Conservation (phyloP, 805 yeast species). For the Hanseniaspora vineae region DNA sequence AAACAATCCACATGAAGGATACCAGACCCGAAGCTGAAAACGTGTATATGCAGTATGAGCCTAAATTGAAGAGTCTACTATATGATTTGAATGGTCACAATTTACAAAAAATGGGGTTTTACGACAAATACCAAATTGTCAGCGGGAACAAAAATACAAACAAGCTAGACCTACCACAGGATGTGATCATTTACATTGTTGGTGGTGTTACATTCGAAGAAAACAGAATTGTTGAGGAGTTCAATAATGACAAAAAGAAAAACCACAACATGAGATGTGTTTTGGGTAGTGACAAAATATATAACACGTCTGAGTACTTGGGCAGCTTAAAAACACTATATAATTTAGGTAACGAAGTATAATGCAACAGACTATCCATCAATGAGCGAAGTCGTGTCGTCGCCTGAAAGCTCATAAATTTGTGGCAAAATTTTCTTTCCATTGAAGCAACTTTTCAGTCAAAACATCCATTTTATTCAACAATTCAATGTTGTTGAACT, state of each 20-base stretch:
- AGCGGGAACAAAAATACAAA: background rate
- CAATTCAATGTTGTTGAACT: slow-evolving; percentile 41
- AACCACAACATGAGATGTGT: slow-evolving; percentile 41
- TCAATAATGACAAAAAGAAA: slow-evolving; percentile 34
- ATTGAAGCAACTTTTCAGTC: slow-evolving; percentile 38
- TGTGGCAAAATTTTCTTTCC: slow-evolving; percentile 50
- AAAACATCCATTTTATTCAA: slow-evolving; percentile 56
- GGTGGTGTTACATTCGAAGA: slow-evolving; percentile 95
- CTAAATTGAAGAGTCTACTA: slow-evolving; percentile 34
- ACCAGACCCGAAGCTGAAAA: slow-evolving; percentile 35
- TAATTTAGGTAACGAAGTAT: background rate
- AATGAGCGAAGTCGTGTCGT: background rate
- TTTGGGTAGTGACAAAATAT: slow-evolving; percentile 67
- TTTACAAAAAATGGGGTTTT: slow-evolving; percentile 27
- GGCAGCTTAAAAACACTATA: slow-evolving; percentile 10
- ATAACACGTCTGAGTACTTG: slow-evolving; percentile 30
- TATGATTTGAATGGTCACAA: slow-evolving; percentile 23
- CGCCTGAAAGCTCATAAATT: background rate
- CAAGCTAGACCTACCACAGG: slow-evolving; percentile 23
- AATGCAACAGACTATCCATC: too few species aligned
- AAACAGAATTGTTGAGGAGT: slow-evolving; percentile 65
- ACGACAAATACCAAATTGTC: slow-evolving; percentile 7
- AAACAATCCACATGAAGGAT: slow-evolving; percentile 20
- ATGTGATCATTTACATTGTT: slow-evolving; percentile 56
- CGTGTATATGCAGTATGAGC: slow-evolving; percentile 84